Evolutionary conservation across 495 filamentous ascomycete genomes (phyloP).

Genomic region (Penicillium robsamsonii): DNA sequence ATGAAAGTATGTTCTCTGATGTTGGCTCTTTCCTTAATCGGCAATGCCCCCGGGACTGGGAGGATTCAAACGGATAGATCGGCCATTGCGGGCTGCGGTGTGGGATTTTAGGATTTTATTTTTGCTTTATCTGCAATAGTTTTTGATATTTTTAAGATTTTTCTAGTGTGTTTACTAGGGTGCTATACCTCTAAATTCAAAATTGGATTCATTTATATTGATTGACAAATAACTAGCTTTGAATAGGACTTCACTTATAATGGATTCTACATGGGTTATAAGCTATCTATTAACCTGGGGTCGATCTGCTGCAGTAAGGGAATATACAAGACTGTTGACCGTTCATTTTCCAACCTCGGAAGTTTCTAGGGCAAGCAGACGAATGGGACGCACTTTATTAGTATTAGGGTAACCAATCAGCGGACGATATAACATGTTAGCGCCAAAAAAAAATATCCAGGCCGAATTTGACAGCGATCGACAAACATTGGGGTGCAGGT

Average conservation of each 20-base stretch:
- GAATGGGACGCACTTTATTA: not conserved
- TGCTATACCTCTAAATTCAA: not conserved
- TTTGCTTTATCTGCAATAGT: not conserved
- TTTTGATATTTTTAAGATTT: not conserved
- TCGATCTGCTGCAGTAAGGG: not conserved
- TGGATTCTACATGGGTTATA: not conserved
- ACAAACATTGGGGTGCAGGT: not conserved
- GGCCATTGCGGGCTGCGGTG: not conserved
- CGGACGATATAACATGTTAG: not conserved
- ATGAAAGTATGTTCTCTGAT: not conserved
- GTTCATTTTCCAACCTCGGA: not conserved
- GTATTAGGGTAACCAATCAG: not conserved
- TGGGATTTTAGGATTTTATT: not conserved
- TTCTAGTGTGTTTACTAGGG: not conserved
- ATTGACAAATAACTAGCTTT: not conserved
- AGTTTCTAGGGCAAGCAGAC: not conserved
- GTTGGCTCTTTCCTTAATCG: not conserved
- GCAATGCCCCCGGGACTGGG: not conserved
- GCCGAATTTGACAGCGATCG: constrained; percentile 1
- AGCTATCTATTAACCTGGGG: not conserved
- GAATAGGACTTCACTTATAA: not conserved
- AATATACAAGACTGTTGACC: not conserved
- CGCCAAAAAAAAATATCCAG: not conserved
- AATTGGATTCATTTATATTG: not conserved
- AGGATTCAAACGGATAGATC: not conserved